A percentile compares a stretch with the other conserved stretches of the same genome.
Conservation (phyloP, 176 grass and related monocot genomes). For the Leersia perrieri region DNA sequence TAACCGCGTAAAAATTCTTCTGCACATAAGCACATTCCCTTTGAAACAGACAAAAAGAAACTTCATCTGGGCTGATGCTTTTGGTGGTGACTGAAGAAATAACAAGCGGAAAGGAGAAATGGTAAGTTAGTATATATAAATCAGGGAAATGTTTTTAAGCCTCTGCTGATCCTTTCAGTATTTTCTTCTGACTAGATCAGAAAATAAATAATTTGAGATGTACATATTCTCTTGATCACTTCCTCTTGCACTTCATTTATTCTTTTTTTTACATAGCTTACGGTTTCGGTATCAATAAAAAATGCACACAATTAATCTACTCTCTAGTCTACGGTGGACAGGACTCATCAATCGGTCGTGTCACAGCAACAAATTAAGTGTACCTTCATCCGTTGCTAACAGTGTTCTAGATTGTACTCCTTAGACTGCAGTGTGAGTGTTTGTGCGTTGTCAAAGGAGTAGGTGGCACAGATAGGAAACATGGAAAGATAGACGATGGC, state of each 20-base stretch:
- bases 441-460: conserved; percentile 17
- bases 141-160: background rate
- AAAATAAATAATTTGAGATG: background rate
- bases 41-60: background rate
- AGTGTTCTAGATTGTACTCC: background rate
- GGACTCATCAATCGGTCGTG: background rate
- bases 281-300: too few relatives aligned
- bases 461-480: conserved; percentile 30
- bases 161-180: background rate
- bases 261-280: too few relatives aligned
- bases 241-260: background rate
- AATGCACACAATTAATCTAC: too few relatives aligned
- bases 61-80: background rate
- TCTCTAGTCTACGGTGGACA: background rate
- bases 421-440: background rate
- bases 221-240: background rate
- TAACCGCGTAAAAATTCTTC: background rate
- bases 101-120: background rate
- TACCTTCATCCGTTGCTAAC: background rate
- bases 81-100: background rate
- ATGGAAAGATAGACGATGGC: conserved; percentile 24
- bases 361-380: background rate
- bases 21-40: background rate
- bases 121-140: too few relatives aligned
- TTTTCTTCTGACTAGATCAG: background rate